Base-by-base conservation (phyloP, 2,329 filamentous ascomycete genomes). In the Aspergillus ustus region DNA sequence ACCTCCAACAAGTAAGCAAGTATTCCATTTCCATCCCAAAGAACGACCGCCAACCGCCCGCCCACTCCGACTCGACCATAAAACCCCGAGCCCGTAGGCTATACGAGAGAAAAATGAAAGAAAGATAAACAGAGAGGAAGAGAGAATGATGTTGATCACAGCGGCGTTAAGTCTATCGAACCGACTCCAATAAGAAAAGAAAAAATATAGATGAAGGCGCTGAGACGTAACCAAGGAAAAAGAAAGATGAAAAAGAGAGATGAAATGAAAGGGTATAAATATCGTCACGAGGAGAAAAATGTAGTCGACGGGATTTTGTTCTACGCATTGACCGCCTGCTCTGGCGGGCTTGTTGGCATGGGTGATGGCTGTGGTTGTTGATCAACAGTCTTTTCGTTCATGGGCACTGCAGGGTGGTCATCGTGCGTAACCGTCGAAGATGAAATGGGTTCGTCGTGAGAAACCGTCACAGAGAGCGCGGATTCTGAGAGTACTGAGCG, bases 251-350 rank as follows among this genome's bases (percentile, higher is more conserved):
- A 48, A 58, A 43, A 43, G 20, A 40, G 17, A 54, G 22, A 50
- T 52, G 44, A 43, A 51, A 51, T 45, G 28, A 58, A 50, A 53
- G 54, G 59, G 53, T 62, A 63, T 66, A 55, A 57, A 45, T n/a
- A 53, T 60, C 63, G 48, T 59, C 61, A 62, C 43, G 54, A 56
- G 52, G 46, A 37, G 28, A 52, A 53, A 40, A n/a, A 60, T 34
- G 52, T 50, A 52, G 22, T 53, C 57, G 48, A 59, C 34, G 56
- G 52, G 37, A 29, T 43, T 52, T 28, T 25, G 25, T 25, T 54
- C 71, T 56, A 74, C 59, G 72, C 72, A 54, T 70, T 66, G 15
- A 74, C 69, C 29, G 71, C 63, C 59, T 74, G 72, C 43, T 72
- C 66, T 34, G 66, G 64, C 29, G 69, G 50, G 51, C 66, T 71